phyloP scores from a whole-genome alignment of 108 stramenopile genomes.

The Skeletonema grethae region DNA sequence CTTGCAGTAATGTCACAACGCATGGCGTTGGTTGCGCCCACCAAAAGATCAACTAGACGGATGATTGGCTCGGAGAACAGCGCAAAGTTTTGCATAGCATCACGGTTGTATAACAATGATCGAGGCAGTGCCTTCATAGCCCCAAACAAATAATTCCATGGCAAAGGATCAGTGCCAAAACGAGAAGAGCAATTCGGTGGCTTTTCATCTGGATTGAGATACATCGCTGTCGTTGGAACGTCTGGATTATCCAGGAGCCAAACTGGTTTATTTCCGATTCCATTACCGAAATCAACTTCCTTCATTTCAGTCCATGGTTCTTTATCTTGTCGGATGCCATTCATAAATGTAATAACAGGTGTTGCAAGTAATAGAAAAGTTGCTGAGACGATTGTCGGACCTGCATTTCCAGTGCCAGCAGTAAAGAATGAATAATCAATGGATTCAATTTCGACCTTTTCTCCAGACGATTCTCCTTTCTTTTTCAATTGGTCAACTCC shows the following conservation, averaged over 20 bases:
- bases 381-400: conserved; percentile 79
- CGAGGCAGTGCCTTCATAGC: conserved; percentile 64
- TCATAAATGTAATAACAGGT: conserved; percentile 58
- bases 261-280: conserved; percentile 60
- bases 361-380: conserved; percentile 84
- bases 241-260: conserved; percentile 77
- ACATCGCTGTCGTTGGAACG: conserved; percentile 60
- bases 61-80: conserved; percentile 84
- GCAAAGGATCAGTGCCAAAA: conserved; percentile 81
- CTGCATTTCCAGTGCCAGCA: conserved; percentile 84
- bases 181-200: conserved; percentile 44
- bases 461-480: conserved; percentile 14
- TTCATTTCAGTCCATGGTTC: conserved; percentile 50
- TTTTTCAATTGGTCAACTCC: conserved; percentile 43
- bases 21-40: conserved; percentile 62
- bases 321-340: conserved; percentile 48
- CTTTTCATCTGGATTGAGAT: conserved; percentile 9
- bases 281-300: conserved; percentile 47
- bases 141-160: conserved; percentile 87
- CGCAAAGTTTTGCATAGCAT: conserved; percentile 70
- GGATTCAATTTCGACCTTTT: conserved; percentile 26
- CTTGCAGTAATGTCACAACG: conserved; percentile 31
- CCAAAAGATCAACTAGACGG: conserved; percentile 81
- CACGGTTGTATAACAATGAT: conserved; percentile 63
- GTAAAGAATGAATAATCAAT: conserved; percentile 82